These are phyloP conservation scores for Coprinellus micaceus DNA, from an alignment of 768 basidiomycete species.

Conservation along the genomic window DNA sequence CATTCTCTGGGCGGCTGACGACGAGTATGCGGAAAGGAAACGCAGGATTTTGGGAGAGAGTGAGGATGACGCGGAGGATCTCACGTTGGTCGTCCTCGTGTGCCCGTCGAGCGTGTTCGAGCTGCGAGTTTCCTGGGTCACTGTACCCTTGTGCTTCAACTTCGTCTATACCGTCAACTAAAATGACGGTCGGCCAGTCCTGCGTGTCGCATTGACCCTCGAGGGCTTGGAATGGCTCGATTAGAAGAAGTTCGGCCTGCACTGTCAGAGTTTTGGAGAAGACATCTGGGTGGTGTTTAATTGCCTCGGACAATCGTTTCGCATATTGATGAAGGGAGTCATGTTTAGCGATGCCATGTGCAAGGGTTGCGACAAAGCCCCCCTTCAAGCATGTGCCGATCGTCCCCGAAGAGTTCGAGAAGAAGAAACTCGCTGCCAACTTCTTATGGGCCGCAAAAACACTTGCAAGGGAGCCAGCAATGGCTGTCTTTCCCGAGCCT, in stretches of 20 bases:
- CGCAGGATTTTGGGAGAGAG: not conserved
- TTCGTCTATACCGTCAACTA: conserved; percentile 29
- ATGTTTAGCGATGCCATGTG: conserved; percentile 21
- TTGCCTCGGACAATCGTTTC: not conserved
- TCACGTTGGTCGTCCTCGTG: not conserved
- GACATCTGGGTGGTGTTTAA: conserved; percentile 17
- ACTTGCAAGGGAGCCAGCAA: conserved; percentile 24
- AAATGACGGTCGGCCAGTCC: conserved; percentile 7
- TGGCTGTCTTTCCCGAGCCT: conserved; percentile 26
- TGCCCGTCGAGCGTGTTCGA: not conserved
- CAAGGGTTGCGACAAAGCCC: conserved; percentile 26
- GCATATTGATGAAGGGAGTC: conserved; percentile 1
- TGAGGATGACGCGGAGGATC: not conserved
- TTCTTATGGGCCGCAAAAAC: conserved; percentile 16
- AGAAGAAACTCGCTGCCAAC: conserved; percentile 34
- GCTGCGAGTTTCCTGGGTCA: too few relatives aligned
- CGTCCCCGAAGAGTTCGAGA: conserved; percentile 23
- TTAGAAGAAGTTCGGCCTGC: conserved; percentile 17
- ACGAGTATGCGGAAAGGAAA: not conserved
- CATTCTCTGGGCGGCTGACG: not conserved
- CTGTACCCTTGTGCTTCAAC: too few relatives aligned
- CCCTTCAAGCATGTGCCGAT: conserved; percentile 18
- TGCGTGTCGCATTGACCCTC: not conserved
- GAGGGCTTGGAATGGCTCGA: conserved; percentile 7
- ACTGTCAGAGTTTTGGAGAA: conserved; percentile 10